Evolutionary conservation across 75 land plant species (phyloP), one percentile per base, ranked within the genome.

Genomic region (Selaginella tamariscina): DNA sequence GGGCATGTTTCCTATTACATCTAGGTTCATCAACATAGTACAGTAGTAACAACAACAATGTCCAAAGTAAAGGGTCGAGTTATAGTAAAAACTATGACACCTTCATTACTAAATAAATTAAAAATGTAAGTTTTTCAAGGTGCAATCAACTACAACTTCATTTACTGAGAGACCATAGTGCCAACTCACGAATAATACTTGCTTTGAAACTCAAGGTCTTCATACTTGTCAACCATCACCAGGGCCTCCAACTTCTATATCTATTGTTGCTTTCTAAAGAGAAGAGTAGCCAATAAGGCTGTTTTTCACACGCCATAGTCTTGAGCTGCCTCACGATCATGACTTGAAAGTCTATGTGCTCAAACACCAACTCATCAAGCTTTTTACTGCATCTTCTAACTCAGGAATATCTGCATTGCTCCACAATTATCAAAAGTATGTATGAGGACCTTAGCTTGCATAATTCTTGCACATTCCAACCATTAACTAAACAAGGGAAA

Each of bases 391-490:
- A 39, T 39, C 49, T 39, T 39, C 49, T 39, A 15, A 15, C 49
- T 39, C 49, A 15, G 49, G 49, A 39, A 39, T 39, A 39, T 39
- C 49, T 39, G 49, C 49, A n/a, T n/a, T n/a, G 49, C 49, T 39
- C 49, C n/a, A n/a, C n/a, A n/a, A 39, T 39, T 15, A 39, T 15
- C 49, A 39, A 39, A 15, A 39, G 49, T 39, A 5, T 39, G 49
- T 39, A 39, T 39, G 49, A 39, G 49, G 15, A 39, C 49, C 49
- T 39, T 39, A 39, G 49, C 49, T 39, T 39, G 49, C 49, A 39
- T 39, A 39, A 39, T 39, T 39, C 49, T 15, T 39, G 49, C 49
- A 39, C 49, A 39, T 39, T 39, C 49, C 49, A 39, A 15, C 49
- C 49, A 15, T 39, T 39, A n/a, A n/a, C n/a, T n/a, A n/a, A n/a